A percentile compares a stretch with the other conserved stretches of the same genome.
Conservation (phyloP, 352 stramenopile species). For the Globisporangium okanoganense region DNA sequence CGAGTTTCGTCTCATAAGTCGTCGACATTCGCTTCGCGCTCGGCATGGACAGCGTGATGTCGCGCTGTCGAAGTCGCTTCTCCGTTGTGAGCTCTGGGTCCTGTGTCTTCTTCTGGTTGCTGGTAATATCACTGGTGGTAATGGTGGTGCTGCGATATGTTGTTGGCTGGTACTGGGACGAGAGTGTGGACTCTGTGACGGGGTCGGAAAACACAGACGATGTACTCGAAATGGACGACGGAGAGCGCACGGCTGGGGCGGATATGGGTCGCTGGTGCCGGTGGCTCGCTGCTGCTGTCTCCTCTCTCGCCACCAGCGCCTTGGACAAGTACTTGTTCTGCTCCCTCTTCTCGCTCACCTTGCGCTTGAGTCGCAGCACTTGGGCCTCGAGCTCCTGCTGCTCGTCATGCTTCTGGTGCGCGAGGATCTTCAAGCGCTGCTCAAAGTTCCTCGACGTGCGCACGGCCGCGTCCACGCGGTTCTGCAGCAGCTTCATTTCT, state of each 20-base stretch:
- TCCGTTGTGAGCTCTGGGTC: neutral
- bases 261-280: neutral
- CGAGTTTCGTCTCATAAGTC: neutral
- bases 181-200: slow-evolving; percentile 6
- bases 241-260: neutral
- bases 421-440: slow-evolving; percentile 35
- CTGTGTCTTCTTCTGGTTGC: neutral
- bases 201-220: slow-evolving; percentile 13
- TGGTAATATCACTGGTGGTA: neutral
- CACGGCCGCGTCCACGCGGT: slow-evolving; percentile 41
- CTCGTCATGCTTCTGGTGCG: slow-evolving; percentile 40
- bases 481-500: slow-evolving; percentile 43
- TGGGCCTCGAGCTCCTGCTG: slow-evolving; percentile 30
- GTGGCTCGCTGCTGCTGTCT: slow-evolving; percentile 3
- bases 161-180: slow-evolving; percentile 19
- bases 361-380: slow-evolving; percentile 34
- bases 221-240: slow-evolving; percentile 6
- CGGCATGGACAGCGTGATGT: slow-evolving; percentile 25
- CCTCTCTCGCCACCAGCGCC: slow-evolving; percentile 32
- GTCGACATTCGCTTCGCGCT: slow-evolving; percentile 15
- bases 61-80: slow-evolving; percentile 26
- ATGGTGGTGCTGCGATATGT: slow-evolving; percentile 6
- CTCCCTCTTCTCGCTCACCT: slow-evolving; percentile 47
- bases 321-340: slow-evolving; percentile 59
- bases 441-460: slow-evolving; percentile 50